Base-by-base conservation (phyloP, 2,329 filamentous ascomycete genomes). In the Sclerotinia borealis region DNA sequence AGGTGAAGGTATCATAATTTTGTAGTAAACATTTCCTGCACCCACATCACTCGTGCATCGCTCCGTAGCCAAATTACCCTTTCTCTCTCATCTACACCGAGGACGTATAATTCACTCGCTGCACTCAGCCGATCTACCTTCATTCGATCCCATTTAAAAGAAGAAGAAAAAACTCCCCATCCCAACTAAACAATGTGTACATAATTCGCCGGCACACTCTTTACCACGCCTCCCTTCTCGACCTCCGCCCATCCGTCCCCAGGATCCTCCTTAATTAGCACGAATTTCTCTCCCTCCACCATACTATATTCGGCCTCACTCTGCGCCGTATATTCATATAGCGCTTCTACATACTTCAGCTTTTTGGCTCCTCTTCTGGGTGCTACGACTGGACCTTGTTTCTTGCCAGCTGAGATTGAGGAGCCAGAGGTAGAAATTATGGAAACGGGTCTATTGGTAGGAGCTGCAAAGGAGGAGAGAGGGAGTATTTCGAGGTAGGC, bases 221-320 rank as follows among this genome's bases (percentile, higher is more conserved):
- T 93, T 55, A 88, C 91, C 47, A 87, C 80, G 1, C 93, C 93
- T 22, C 91, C 92, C 76, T 91, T 92, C 79, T 98, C 95, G 22
- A 99, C 95, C 78, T 98, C 95, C 34, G 88, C 91, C 95, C 95
- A 99, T 0, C 95, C 95, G 78, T 98, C 95, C 1, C 95, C 95
- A 0, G 87, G 84, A 73, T 98, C 93, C 63, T 91, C 87, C 71
- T 88, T 92, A 66, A 97, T 86, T 37, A 99, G 80, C 45, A 99
- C 92, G 72, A 99, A 96, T 59, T 87, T 84, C 77, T 99, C 95
- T 0, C 95, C 95, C 76, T 96, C 93, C 0, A 76, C 75, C 91
- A 99, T 99, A 72, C 83, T 92, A 76, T 93, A 92, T 77, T 99
- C 95, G 9, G 86, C 84, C 7, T 96, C 91, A 68, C 87, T 92